Evolutionary conservation across 2,329 filamentous ascomycete genomes (phyloP).

Genomic region (Fusarium robinianum): DNA sequence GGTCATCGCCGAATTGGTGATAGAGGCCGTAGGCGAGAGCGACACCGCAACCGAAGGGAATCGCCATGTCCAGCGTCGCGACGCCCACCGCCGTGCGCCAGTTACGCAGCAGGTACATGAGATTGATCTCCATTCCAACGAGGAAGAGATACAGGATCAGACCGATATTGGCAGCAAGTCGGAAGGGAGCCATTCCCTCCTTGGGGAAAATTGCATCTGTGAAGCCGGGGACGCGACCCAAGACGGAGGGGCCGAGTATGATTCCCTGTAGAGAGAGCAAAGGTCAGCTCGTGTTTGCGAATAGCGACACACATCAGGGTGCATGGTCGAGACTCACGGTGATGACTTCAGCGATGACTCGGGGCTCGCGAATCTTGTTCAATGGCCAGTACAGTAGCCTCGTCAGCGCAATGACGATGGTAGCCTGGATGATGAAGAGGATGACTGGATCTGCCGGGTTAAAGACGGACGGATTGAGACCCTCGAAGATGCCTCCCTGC

Average conservation of each 20-base stretch:
- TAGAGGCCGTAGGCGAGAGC: conserved; percentile 82
- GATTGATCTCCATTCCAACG: conserved; percentile 83
- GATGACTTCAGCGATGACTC: conserved; percentile 82
- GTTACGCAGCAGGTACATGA: conserved; percentile 70
- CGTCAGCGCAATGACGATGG: conserved; percentile 17
- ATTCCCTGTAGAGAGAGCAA: conserved; percentile 55
- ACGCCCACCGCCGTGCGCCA: conserved; percentile 82
- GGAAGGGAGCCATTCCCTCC: conserved; percentile 73
- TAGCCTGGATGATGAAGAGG: conserved; percentile 25
- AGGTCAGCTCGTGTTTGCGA: no score
- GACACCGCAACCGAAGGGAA: conserved; percentile 81
- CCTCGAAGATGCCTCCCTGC: conserved; percentile 23
- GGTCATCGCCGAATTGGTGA: conserved; percentile 64
- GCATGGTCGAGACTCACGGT: conserved; percentile 46
- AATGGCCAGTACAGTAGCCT: conserved; percentile 70
- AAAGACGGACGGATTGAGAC: conserved; percentile 17
- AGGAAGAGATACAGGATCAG: conserved; percentile 84
- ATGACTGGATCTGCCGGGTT: conserved; percentile 17
- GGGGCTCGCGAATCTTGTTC: conserved; percentile 74
- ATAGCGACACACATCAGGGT: neutral
- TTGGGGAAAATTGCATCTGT: conserved; percentile 73
- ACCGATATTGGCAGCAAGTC: conserved; percentile 79
- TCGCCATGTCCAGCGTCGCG: conserved; percentile 73
- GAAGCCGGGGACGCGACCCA: conserved; percentile 83
- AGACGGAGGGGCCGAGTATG: conserved; percentile 80